These are phyloP conservation scores for Xerocomellus amylosporus DNA, from an alignment of 768 basidiomycete genomes.

Conservation along the genomic window DNA sequence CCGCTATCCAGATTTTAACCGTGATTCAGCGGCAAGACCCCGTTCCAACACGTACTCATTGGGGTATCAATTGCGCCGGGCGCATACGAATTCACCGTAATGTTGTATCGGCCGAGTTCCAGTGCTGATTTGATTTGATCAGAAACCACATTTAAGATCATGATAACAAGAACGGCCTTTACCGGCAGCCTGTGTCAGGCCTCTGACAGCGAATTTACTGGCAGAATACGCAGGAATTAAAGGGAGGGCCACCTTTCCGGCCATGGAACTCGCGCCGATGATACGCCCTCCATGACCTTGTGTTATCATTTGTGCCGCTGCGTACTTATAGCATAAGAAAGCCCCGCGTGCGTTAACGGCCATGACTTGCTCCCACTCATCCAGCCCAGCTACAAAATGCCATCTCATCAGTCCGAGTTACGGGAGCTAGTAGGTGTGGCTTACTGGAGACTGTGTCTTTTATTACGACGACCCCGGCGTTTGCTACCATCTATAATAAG, in stretches of 20 bases:
- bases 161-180: not conserved
- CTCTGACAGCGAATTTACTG: slow-evolving; percentile 40
- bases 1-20: not conserved
- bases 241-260: not conserved
- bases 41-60: slow-evolving; percentile 28
- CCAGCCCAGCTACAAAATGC: not conserved
- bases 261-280: slow-evolving; percentile 35
- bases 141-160: not conserved
- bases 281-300: slow-evolving; percentile 54
- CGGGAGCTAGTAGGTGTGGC: not conserved
- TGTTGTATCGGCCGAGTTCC: slow-evolving; percentile 34
- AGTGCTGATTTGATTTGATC: slow-evolving; percentile 2
- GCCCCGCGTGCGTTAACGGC: slow-evolving; percentile 53
- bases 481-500: slow-evolving; percentile 10
- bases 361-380: slow-evolving; percentile 37
- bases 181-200: slow-evolving; percentile 39
- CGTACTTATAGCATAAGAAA: slow-evolving; percentile 62
- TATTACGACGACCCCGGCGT: not conserved
- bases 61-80: slow-evolving; percentile 34
- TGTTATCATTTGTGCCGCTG: slow-evolving; percentile 55
- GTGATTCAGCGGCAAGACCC: not conserved
- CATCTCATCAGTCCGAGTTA: not conserved
- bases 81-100: slow-evolving; percentile 41
- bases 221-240: slow-evolving; percentile 16
- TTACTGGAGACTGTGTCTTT: not conserved